Evolutionary conservation across 257 asterid species (phyloP).

Genomic region (Echium plantagineum): DNA sequence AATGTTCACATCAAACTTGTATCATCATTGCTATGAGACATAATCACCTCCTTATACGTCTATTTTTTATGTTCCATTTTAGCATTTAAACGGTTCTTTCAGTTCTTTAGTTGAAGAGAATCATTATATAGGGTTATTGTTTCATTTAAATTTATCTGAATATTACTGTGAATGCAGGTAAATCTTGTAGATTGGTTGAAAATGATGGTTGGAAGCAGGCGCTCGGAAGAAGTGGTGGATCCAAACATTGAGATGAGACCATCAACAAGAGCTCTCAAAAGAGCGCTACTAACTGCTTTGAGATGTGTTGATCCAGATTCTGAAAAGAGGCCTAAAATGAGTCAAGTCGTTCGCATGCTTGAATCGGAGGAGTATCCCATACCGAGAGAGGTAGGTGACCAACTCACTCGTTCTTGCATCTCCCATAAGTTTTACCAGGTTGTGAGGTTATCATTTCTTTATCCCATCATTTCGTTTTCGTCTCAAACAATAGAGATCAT

Average conservation of each 20-base stretch:
- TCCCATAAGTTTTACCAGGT: too few species aligned
- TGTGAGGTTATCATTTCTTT: too few species aligned
- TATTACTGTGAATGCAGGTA: slow-evolving; percentile 36
- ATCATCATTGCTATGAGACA: not conserved
- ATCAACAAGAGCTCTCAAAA: slow-evolving; percentile 81
- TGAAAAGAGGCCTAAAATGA: slow-evolving; percentile 95
- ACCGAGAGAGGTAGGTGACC: slow-evolving; percentile 70
- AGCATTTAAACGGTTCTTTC: not conserved
- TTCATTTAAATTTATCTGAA: not conserved
- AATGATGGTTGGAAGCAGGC: slow-evolving; percentile 92
- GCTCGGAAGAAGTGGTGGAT: slow-evolving; percentile 94
- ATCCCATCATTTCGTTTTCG: too few species aligned
- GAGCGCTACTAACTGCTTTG: slow-evolving; percentile 88
- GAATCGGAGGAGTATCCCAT: slow-evolving; percentile 96
- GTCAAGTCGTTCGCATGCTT: slow-evolving; percentile 94
- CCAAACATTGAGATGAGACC: slow-evolving; percentile 80
- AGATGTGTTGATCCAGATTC: slow-evolving; percentile 98
- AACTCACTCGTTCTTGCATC: not conserved
- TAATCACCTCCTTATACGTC: not conserved
- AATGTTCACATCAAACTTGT: not conserved
- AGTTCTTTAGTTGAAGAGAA: not conserved
- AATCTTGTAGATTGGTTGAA: slow-evolving; percentile 97
- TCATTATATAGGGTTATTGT: not conserved
- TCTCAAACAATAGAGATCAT: too few species aligned
- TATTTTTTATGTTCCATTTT: not conserved